A percentile compares a stretch with the other conserved stretches of the same genome.
phyloP scores from a whole-genome alignment of 495 filamentous ascomycete species.

The Poronia punctata region DNA sequence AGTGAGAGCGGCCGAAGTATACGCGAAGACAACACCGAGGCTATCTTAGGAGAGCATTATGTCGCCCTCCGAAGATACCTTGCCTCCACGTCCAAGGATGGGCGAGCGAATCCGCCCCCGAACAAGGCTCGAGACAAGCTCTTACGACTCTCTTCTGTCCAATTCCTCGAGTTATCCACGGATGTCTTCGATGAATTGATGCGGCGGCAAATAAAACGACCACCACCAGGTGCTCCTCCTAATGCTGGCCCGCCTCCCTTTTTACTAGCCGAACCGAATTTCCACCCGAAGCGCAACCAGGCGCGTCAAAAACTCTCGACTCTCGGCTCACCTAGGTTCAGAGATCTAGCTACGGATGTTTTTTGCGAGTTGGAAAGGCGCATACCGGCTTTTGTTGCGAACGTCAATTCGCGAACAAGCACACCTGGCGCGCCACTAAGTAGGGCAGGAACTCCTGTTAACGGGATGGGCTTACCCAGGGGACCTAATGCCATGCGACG shows the following conservation, averaged over 20 bases:
- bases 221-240: slow-evolving; percentile 49
- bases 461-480: slow-evolving; percentile 42
- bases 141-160: slow-evolving; percentile 75
- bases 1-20: slow-evolving; percentile 52
- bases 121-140: slow-evolving; percentile 92
- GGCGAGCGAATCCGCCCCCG: slow-evolving; percentile 63
- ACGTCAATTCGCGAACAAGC: slow-evolving; percentile 58
- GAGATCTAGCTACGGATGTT: slow-evolving; percentile 90
- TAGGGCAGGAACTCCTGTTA: slow-evolving; percentile 50
- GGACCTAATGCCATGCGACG: slow-evolving; percentile 37
- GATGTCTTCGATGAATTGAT: slow-evolving; percentile 96
- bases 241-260: slow-evolving; percentile 53
- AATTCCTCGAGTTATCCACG: slow-evolving; percentile 94
- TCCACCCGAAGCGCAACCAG: slow-evolving; percentile 96
- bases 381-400: slow-evolving; percentile 71
- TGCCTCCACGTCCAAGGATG: slow-evolving; percentile 60
- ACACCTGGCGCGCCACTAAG: slow-evolving; percentile 55
- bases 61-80: slow-evolving; percentile 71
- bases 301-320: slow-evolving; percentile 89
- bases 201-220: slow-evolving; percentile 61
- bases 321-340: slow-evolving; percentile 73
- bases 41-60: slow-evolving; percentile 69
- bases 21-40: slow-evolving; percentile 43
- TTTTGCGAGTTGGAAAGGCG: slow-evolving; percentile 89
- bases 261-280: slow-evolving; percentile 73